phyloP scores from a whole-genome alignment of 306 rosid genomes.

The Betula pendula region DNA sequence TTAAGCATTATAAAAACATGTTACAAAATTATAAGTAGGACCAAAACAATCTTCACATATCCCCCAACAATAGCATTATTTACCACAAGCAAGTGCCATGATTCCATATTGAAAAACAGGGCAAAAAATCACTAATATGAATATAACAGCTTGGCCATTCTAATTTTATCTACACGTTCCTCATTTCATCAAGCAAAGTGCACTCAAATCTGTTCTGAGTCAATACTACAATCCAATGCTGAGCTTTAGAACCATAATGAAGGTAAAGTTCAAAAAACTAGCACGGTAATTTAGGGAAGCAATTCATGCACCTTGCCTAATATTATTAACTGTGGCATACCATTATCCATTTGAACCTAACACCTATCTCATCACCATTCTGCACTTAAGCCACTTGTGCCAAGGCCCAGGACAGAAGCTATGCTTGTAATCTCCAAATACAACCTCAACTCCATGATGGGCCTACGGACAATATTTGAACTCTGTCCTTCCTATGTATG shows the following conservation, averaged over 20 bases:
- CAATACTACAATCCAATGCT: not conserved
- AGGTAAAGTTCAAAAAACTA: not conserved
- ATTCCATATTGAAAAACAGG: too few relatives aligned
- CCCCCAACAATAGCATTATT: not conserved
- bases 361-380: not conserved
- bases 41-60: not conserved
- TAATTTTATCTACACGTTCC: not conserved
- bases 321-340: not conserved
- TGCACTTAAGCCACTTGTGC: not conserved
- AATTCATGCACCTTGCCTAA: not conserved
- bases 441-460: slow-evolving; percentile 36
- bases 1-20: not conserved
- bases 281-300: not conserved
- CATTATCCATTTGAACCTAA: too few relatives aligned
- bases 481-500: not conserved
- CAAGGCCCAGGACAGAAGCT: not conserved
- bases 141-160: slow-evolving; percentile 3
- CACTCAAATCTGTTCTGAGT: not conserved
- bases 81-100: not conserved
- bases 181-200: not conserved
- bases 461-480: not conserved
- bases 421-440: slow-evolving; percentile 26
- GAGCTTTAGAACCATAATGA: not conserved
- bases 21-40: not conserved
- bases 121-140: not conserved